Base-by-base conservation (phyloP, 441 rosid genomes). In the Gossypium gossypioides region DNA sequence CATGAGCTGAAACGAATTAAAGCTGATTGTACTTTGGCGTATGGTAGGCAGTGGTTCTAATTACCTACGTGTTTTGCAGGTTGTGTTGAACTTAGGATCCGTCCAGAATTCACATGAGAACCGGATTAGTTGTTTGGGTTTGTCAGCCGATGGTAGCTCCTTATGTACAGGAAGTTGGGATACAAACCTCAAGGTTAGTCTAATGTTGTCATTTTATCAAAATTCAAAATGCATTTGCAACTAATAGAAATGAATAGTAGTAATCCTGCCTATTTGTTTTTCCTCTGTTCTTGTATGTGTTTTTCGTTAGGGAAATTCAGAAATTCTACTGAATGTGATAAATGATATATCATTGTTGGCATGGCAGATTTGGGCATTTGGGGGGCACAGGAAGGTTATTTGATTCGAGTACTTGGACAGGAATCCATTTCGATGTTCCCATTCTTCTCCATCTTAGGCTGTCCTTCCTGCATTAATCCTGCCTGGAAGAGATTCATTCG, bases 141-240 rank as follows among this genome's bases (percentile, higher is more conserved):
- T 96, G 87, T 91, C 97, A 50, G 86, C 96, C 70, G 98, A 96
- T 81, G 99, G 98, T 81, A 96, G 99, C 83, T 98, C 98, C 79
- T 79, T 96, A 76, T 92, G 99, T 84, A 91, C 97, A 79, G 99
- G 99, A 86, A 93, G 98, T 83, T 96, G 78, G 82, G 98, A 96
- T 81, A 87, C 96, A 86, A 93, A 90, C 78, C 87, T 91, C 57
- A 93, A 96, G 97, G 98, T 91, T 59, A 81, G 88, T 76, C 67
- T 64, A 37, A 60, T 64, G 44, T 67, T 71, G 56, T 46, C 51
- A 3, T 57, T 52, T 61, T 56, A 25, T 68, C 34, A 27, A 27
- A 54, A 50, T 68, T 68, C 34, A 22, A 27, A 54, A 50, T 68
- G 59, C 24, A 68, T 68, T 68, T 68, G 46, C 60, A 51, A 51